Base-by-base conservation (phyloP, 805 yeast genomes). In the Sugiyamaella valdiviana region DNA sequence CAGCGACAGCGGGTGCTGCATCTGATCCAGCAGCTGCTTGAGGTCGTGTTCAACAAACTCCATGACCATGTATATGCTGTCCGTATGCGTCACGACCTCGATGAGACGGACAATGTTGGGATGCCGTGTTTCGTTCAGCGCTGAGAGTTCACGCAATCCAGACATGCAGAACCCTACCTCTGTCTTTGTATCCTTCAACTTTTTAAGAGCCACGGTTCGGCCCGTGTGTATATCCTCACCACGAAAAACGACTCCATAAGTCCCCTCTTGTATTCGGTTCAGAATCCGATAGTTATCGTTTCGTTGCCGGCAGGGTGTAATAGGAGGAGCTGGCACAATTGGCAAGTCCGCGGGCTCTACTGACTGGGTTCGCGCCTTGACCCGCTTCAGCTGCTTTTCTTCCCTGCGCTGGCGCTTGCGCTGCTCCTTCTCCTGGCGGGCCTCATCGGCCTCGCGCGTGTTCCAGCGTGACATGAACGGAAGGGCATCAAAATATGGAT, bases 101-200 rank as follows among this genome's bases (percentile, higher is more conserved):
- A 68, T 53, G 38, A 82, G 68, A 45, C 70, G 74, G 38, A 82
- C 65, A 10, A 81, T 73, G 59, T 82, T 78, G n/a, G 61, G 54
- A 57, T 81, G 79, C 40, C 64, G 56, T 19, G 80, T 61, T 49
- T 66, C 68, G 57, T 73, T 74, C 63, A 82, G 67, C 14, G 80
- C 77, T 19, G 79, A 73, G 43, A 82, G 79, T 60, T 82, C 87
- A 44, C 87, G 68, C 63, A 82, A 70, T 23, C 84, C 82, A 1
- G 85, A 79, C 10, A 81, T 73, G 4, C 86, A 84, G 57, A 82
- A 79, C 15, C 85, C 87, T 48, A 77, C 79, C 52, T 29, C 32
- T 6, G 76, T 77, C 15, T 76, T 77, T 22, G 2, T 22, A 21
- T 10, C 35, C 37, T 79, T 71, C 43, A 81, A 65, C 63, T 78